Evolutionary conservation across 352 stramenopile genomes (phyloP).

Genomic region (Globisporangium viniferum): DNA sequence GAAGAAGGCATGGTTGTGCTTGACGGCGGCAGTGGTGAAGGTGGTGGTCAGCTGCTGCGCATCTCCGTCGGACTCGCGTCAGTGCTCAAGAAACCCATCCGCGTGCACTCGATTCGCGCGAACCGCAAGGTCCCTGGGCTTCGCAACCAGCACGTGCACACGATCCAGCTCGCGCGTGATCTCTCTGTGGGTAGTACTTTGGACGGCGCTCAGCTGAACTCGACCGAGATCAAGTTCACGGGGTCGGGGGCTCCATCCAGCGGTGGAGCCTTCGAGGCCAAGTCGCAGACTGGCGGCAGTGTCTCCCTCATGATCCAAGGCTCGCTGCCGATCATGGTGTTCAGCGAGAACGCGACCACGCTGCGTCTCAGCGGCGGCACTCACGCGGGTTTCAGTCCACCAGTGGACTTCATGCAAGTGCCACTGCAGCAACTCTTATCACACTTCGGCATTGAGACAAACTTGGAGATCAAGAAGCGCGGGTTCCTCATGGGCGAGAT

Average conservation of each 20-base stretch:
- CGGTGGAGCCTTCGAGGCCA: constrained; percentile 26
- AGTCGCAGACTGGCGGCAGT: constrained; percentile 49
- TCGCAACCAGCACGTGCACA: constrained; percentile 79
- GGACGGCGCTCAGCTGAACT: constrained; percentile 43
- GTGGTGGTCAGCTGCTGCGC: constrained; percentile 87
- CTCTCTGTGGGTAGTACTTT: constrained; percentile 30
- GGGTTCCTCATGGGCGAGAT: constrained; percentile 51
- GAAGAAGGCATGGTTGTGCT: constrained; percentile 27
- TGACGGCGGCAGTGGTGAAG: constrained; percentile 70
- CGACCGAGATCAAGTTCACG: constrained; percentile 42
- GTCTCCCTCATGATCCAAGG: constrained; percentile 70
- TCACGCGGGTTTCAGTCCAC: constrained; percentile 58
- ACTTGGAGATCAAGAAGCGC: constrained; percentile 33
- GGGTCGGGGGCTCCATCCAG: constrained; percentile 8
- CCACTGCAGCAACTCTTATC: constrained; percentile 35
- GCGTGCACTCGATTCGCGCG: constrained; percentile 76
- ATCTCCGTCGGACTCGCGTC: constrained; percentile 70
- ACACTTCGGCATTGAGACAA: constrained; percentile 38
- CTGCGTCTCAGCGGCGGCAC: constrained; percentile 51
- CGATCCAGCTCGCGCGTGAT: constrained; percentile 51
- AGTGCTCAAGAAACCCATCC: constrained; percentile 56
- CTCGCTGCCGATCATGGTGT: constrained; percentile 44
- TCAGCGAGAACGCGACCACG: constrained; percentile 22
- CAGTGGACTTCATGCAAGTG: constrained; percentile 60
- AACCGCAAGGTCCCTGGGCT: constrained; percentile 72